Evolutionary conservation across 78 protist species (phyloP), one percentile per base, ranked within the genome.

Genomic region (Tieghemostelium lacteum): DNA sequence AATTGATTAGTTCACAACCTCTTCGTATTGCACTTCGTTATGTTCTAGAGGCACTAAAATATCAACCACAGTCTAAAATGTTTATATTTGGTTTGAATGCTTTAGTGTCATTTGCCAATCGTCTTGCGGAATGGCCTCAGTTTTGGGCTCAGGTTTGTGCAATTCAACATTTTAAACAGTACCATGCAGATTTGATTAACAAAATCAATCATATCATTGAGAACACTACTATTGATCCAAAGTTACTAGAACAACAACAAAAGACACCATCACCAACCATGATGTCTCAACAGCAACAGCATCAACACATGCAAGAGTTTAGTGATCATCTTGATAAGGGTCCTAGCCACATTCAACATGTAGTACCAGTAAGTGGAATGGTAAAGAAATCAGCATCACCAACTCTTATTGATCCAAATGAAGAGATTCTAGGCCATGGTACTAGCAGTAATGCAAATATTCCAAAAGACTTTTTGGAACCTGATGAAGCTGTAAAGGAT

Each of bases 111-210:
- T 98, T 98, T 91, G 66, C 67, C 65, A 22, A 34, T 29, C 55
- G 98, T 12, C 58, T 98, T 3, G 71, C 12, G 28, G 98, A 98
- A 73, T 98, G 98, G 99, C 98, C 98, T 16, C 94, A 92, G 61
- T 98, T 85, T 77, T 94, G 98, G 94, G 50, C 62, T 7, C 95
- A 76, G 52, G 60, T 98, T 33, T 76, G 85, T 58, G 17, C 52
- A 40, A 77, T 45, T 29, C 80, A 86, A 6, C 75, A 92, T 64
- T 87, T 92, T 34, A 55, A 61, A 62, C 49, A 39, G 28, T 57
- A 50, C 6, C 55, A 91, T 70, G 73, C 65, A 20, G 93, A 88
- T 7, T 2, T 88, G n/a, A 40, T 88, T 58, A 28, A 31, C 22
- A 33, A 62, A 33, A 73, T 88, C 7, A 71, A 73, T 20, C 14